phyloP scores from a whole-genome alignment of 2,329 filamentous ascomycete species.

The Triangularia verruculosa region DNA sequence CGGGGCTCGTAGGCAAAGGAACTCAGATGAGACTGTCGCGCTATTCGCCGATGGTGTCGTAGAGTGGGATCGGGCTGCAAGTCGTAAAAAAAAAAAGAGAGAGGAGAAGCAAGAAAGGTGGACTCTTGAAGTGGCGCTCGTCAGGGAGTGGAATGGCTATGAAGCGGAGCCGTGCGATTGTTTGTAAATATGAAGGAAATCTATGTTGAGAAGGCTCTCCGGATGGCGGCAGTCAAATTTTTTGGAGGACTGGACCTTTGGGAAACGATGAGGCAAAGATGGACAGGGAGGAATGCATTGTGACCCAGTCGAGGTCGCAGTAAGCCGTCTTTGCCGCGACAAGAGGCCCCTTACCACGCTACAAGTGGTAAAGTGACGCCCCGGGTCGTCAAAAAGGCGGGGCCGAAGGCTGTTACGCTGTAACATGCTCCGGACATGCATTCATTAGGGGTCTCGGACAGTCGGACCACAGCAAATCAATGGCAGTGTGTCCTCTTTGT shows the following conservation, averaged over 20 bases:
- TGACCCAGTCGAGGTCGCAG: background rate
- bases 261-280: background rate
- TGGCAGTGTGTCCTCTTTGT: background rate
- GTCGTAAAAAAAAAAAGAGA: background rate
- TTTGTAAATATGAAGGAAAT: background rate
- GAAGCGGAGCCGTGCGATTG: background rate
- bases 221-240: background rate
- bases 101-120: background rate
- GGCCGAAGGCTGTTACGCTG: background rate
- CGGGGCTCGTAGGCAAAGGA: background rate
- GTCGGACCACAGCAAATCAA: background rate
- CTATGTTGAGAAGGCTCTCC: background rate
- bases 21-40: background rate
- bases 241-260: background rate
- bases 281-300: background rate
- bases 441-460: slow-evolving; percentile 1
- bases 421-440: background rate
- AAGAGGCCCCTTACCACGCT: background rate
- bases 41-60: background rate
- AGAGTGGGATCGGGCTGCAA: background rate
- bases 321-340: slow-evolving; percentile 1
- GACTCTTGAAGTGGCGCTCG: background rate
- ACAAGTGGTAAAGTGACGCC: background rate
- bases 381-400: background rate
- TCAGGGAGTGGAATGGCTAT: slow-evolving; percentile 1